Evolutionary conservation across 345 rosid species (phyloP).

Genomic region (Draba incana): DNA sequence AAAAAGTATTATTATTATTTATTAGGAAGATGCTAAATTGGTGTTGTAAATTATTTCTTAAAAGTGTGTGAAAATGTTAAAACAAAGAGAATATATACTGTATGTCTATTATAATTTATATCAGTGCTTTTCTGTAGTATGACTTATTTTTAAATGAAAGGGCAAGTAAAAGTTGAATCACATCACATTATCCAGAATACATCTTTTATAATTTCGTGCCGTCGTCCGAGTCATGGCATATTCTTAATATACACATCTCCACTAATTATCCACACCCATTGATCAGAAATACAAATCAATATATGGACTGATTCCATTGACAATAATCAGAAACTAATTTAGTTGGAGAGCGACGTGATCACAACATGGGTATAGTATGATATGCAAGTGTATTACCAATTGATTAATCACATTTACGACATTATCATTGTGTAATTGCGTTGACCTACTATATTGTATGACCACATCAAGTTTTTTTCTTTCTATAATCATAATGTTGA

Average conservation of each 20-base stretch:
- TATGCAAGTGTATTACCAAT: slow-evolving; percentile 4
- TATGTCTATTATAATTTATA: too few species aligned
- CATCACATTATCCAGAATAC: slow-evolving; percentile 15
- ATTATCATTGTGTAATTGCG: slow-evolving; percentile 17
- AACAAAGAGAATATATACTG: too few species aligned
- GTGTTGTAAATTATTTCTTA: too few species aligned
- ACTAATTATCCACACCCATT: slow-evolving; percentile 15
- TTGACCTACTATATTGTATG: slow-evolving; percentile 23
- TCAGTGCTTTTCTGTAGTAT: too few species aligned
- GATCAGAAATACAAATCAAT: too few species aligned
- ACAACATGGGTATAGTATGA: slow-evolving; percentile 31
- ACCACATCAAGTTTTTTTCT: slow-evolving; percentile 1
- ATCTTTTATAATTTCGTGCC: not conserved
- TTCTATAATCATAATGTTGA: not conserved
- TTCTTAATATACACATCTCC: not conserved
- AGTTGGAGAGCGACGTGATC: slow-evolving; percentile 35
- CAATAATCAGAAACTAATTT: not conserved
- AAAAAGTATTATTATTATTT: too few species aligned
- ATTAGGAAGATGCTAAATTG: too few species aligned
- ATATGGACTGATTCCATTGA: not conserved
- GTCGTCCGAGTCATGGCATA: slow-evolving; percentile 27
- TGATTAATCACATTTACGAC: slow-evolving; percentile 5
- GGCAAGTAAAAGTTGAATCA: slow-evolving; percentile 21
- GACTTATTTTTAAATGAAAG: not conserved
- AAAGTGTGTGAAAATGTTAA: too few species aligned